These are phyloP conservation scores for Hyaloperonospora brassicae DNA, from an alignment of 352 stramenopile genomes.

Conservation along the genomic window DNA sequence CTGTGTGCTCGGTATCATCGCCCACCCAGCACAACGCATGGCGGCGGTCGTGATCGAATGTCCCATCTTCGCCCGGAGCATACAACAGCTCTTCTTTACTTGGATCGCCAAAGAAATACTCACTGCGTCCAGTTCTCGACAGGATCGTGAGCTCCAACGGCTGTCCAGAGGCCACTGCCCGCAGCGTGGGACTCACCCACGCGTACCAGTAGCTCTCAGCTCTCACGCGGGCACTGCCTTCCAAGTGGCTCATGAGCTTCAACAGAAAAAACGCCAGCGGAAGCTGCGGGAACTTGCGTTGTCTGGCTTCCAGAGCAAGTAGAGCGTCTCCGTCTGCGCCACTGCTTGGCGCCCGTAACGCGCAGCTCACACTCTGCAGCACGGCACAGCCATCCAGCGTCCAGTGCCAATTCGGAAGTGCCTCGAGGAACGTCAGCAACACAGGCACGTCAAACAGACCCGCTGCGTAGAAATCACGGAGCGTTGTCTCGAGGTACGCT, in stretches of 20 bases:
- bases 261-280: constrained; percentile 63
- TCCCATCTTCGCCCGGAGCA: constrained; percentile 32
- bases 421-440: constrained; percentile 63
- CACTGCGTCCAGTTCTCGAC: constrained; percentile 19
- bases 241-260: constrained; percentile 54
- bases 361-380: constrained; percentile 46
- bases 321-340: constrained; percentile 21
- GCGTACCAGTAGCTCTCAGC: constrained; percentile 61
- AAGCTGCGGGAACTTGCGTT: constrained; percentile 46
- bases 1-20: constrained; percentile 13
- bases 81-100: constrained; percentile 40
- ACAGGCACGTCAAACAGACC: constrained; percentile 54
- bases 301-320: constrained; percentile 22
- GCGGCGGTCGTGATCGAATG: constrained; percentile 42
- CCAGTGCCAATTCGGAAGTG: constrained; percentile 59
- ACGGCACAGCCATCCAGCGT: constrained; percentile 61
- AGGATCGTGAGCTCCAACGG: constrained; percentile 35
- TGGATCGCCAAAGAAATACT: constrained; percentile 20
- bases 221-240: constrained; percentile 42
- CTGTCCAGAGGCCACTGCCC: constrained; percentile 40
- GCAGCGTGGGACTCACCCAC: constrained; percentile 48
- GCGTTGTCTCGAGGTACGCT: constrained; percentile 40
- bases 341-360: constrained; percentile 29
- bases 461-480: constrained; percentile 58
- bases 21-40: constrained; percentile 42